Conservation (phyloP, 768 basidiomycete species). For the Lentinula sp. region DNA sequence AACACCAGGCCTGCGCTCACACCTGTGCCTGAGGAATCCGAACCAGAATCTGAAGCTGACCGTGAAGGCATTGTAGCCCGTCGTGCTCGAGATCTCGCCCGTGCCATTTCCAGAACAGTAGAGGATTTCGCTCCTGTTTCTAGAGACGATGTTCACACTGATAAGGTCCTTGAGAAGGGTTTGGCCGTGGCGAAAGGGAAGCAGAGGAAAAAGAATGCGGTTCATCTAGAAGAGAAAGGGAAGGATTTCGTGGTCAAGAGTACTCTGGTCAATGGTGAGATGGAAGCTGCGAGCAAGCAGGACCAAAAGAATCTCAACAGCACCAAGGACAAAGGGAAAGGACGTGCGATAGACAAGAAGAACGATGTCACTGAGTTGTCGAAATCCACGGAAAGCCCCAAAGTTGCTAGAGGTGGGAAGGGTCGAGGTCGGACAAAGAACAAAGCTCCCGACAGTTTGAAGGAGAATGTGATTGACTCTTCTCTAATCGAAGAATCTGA, state of each 20-base stretch:
- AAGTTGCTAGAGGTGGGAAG: neutral
- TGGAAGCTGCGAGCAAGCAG: neutral
- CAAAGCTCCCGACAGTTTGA: neutral
- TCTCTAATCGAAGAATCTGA: neutral
- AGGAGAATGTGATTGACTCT: too few species aligned
- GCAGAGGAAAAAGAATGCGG: neutral
- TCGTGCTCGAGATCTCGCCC: constrained; percentile 32
- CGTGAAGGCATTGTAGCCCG: constrained; percentile 17
- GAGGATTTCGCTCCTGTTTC: neutral
- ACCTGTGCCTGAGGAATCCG: constrained; percentile 22
- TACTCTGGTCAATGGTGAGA: neutral
- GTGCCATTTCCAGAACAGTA: neutral
- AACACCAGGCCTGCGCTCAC: constrained; percentile 17
- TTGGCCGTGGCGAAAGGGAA: neutral
- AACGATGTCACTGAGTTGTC: neutral
- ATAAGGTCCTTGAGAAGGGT: neutral
- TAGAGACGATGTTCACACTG: neutral
- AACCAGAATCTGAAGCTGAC: constrained; percentile 6
- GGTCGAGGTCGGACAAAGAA: neutral
- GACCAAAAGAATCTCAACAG: neutral
- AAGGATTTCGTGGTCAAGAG: neutral
- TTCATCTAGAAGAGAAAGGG: neutral
- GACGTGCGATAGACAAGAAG: neutral
- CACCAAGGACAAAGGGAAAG: neutral
- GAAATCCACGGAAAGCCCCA: neutral